phyloP scores from a whole-genome alignment of 306 rosid genomes.

The Herpetospermum pedunculosum region DNA sequence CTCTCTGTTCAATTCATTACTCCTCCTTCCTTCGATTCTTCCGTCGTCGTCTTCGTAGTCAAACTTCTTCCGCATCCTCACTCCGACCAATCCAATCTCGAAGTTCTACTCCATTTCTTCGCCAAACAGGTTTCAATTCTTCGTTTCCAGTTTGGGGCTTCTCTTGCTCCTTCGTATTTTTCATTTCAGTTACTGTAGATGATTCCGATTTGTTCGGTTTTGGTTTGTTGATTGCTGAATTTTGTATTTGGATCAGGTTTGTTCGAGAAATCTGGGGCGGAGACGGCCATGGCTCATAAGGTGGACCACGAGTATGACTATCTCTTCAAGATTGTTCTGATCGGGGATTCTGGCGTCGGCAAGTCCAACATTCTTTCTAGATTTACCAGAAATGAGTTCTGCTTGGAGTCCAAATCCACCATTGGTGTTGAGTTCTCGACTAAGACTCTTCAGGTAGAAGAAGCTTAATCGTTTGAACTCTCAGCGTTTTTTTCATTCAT shows the following conservation, averaged over 20 bases:
- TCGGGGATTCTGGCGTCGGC: slow-evolving; percentile 96
- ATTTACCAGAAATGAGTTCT: slow-evolving; percentile 93
- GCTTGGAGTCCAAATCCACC: slow-evolving; percentile 95
- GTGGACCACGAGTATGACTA: slow-evolving; percentile 98
- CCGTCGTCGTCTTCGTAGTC: background rate
- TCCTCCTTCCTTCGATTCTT: background rate
- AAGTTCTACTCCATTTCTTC: background rate
- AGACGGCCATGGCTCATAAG: slow-evolving; percentile 65
- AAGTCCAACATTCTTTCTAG: slow-evolving; percentile 96
- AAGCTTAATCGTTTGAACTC: background rate
- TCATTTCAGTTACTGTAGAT: background rate
- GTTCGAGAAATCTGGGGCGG: slow-evolving; percentile 20
- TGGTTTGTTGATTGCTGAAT: background rate
- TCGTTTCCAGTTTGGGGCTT: background rate
- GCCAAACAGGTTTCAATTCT: background rate
- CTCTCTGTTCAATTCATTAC: background rate
- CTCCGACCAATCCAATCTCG: background rate
- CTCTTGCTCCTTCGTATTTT: background rate
- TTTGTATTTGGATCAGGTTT: slow-evolving; percentile 19
- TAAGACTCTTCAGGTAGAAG: slow-evolving; percentile 87
- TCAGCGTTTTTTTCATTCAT: background rate
- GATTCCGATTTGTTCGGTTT: background rate
- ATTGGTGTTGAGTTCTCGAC: slow-evolving; percentile 97
- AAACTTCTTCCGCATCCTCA: background rate
- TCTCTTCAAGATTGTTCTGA: slow-evolving; percentile 91